Evolutionary conservation across 2,329 filamentous ascomycete genomes (phyloP).

Genomic region (Colletotrichum sansevieriae): DNA sequence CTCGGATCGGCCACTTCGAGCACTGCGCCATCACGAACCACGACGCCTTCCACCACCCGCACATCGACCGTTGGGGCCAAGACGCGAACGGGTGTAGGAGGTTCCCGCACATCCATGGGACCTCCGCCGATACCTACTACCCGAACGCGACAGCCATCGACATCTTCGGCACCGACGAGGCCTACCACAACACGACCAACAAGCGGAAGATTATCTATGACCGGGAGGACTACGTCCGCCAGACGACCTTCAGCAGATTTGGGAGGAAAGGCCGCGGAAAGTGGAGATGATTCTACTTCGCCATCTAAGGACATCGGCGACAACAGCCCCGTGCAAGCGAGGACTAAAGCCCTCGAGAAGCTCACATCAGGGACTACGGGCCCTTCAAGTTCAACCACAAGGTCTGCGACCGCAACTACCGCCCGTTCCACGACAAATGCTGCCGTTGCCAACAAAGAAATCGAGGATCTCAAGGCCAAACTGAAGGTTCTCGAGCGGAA

Average conservation of each 20-base stretch:
- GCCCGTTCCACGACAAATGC: slow-evolving; percentile 55
- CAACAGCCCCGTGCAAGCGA: slow-evolving; percentile 64
- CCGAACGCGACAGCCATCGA: slow-evolving; percentile 60
- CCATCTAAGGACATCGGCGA: slow-evolving; percentile 66
- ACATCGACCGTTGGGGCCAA: slow-evolving; percentile 61
- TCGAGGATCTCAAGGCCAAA: slow-evolving; percentile 91
- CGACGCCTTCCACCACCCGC: slow-evolving; percentile 71
- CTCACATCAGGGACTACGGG: slow-evolving; percentile 56
- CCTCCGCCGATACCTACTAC: slow-evolving; percentile 68
- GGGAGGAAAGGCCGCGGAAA: slow-evolving; percentile 54
- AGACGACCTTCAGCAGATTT: slow-evolving; percentile 63
- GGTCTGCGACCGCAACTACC: slow-evolving; percentile 47
- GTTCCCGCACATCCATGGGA: slow-evolving; percentile 74
- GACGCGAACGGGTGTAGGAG: slow-evolving; percentile 67
- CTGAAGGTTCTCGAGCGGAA: slow-evolving; percentile 90
- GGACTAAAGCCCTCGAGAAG: slow-evolving; percentile 65
- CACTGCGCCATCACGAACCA: slow-evolving; percentile 71
- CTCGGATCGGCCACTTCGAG: slow-evolving; percentile 68
- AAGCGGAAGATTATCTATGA: slow-evolving; percentile 57
- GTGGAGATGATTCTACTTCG: slow-evolving; percentile 56
- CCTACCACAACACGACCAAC: slow-evolving; percentile 53
- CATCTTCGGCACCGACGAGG: slow-evolving; percentile 52
- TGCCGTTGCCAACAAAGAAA: slow-evolving; percentile 71
- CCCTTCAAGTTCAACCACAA: slow-evolving; percentile 48
- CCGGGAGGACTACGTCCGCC: slow-evolving; percentile 54